A percentile compares a stretch with the other conserved stretches of the same genome.
phyloP scores from a whole-genome alignment of 305 asterid species.

The Plantago rigida region DNA sequence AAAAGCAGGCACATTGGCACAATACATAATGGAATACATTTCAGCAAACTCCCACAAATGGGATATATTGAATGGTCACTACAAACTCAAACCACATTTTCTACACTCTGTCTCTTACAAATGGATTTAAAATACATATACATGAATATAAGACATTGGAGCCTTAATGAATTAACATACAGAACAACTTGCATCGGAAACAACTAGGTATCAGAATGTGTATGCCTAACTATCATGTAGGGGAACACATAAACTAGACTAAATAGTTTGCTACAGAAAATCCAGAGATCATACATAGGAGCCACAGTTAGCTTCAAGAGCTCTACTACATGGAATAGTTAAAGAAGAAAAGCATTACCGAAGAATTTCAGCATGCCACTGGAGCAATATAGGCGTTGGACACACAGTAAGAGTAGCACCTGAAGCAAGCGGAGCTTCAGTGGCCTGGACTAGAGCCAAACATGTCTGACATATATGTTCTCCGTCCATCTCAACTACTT shows the following conservation, averaged over 20 bases:
- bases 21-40: too few relatives aligned
- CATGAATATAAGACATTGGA: background rate
- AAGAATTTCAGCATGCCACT: constrained; percentile 94
- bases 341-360: constrained; percentile 53
- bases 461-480: constrained; percentile 64
- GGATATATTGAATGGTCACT: background rate
- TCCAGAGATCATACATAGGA: constrained; percentile 6
- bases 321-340: constrained; percentile 23
- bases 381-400: constrained; percentile 92
- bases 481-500: constrained; percentile 56
- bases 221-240: background rate
- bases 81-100: background rate
- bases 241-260: background rate
- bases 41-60: too few relatives aligned
- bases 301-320: constrained; percentile 8
- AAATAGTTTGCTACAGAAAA: background rate
- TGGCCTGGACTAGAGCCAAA: constrained; percentile 70
- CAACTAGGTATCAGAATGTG: background rate
- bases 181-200: constrained; percentile 4
- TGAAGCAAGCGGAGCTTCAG: constrained; percentile 73
- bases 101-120: background rate
- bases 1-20: too few relatives aligned
- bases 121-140: background rate
- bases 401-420: constrained; percentile 97
- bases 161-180: constrained; percentile 2